phyloP scores from a whole-genome alignment of 768 basidiomycete genomes.

The Serendipita sp. region DNA sequence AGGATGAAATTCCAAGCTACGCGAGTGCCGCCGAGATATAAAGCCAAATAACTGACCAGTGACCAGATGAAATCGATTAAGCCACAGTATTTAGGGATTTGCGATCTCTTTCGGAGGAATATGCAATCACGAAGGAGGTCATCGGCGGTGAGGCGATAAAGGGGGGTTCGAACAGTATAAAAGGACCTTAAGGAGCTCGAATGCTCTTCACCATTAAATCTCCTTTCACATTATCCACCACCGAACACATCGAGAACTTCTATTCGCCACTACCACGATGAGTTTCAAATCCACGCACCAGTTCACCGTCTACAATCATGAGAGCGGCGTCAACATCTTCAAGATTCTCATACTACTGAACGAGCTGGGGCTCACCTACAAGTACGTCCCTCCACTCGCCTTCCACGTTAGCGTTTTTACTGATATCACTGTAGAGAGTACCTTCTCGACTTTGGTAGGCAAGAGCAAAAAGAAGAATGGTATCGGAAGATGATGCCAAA shows the following conservation, averaged over 20 bases:
- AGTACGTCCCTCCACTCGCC: slow-evolving; percentile 5
- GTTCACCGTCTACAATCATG: slow-evolving; percentile 13
- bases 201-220: no score
- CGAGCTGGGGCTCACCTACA: slow-evolving; percentile 12
- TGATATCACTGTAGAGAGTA: background rate
- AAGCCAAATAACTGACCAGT: no score
- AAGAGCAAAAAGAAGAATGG: slow-evolving; percentile 10
- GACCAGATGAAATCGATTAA: no score
- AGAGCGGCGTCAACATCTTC: slow-evolving; percentile 10
- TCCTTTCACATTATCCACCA: no score
- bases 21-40: no score
- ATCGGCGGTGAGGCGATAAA: no score
- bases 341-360: slow-evolving; percentile 12
- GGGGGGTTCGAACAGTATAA: no score
- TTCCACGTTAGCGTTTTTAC: background rate
- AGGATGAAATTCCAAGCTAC: no score
- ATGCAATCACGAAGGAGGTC: background rate
- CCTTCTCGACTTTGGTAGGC: slow-evolving; percentile 11
- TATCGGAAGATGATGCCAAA: slow-evolving; percentile 10
- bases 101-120: no score
- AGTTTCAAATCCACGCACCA: slow-evolving; percentile 5
- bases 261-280: background rate
- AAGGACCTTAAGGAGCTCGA: no score
- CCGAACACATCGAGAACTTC: background rate
- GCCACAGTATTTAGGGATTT: no score